These are phyloP conservation scores for Akebia trifoliata DNA, from an alignment of 164 flowering plant species.

Conservation along the genomic window DNA sequence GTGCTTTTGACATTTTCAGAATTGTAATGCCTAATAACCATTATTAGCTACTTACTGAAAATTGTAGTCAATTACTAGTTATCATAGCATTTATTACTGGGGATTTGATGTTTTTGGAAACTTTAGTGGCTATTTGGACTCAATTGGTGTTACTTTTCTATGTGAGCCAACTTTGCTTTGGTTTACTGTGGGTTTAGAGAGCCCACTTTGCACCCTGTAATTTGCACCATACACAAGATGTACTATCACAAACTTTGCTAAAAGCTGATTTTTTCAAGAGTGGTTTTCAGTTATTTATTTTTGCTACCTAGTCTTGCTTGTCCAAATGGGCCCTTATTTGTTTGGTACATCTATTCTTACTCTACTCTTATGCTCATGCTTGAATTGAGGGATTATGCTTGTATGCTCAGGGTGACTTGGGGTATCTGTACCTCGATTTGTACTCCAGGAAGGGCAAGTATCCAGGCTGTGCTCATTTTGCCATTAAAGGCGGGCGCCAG, in stretches of 20 bases:
- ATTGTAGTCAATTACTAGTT: background rate
- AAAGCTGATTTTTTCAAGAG: background rate
- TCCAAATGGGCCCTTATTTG: background rate
- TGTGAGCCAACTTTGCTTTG: background rate
- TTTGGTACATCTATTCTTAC: background rate
- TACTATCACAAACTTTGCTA: background rate
- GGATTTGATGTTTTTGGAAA: background rate
- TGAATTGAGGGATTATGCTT: conserved; percentile 11
- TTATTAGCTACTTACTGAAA: background rate
- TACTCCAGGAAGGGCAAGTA: conserved; percentile 83
- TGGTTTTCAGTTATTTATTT: background rate
- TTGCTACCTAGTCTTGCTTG: background rate
- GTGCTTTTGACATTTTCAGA: background rate
- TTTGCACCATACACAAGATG: background rate
- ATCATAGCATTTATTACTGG: background rate
- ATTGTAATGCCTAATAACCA: background rate
- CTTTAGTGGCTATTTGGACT: background rate
- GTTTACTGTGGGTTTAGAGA: background rate
- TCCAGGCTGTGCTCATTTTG: conserved; percentile 96
- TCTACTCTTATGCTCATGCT: conserved; percentile 3
- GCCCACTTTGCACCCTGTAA: background rate
- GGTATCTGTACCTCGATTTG: conserved; percentile 87
- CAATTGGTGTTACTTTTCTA: background rate
- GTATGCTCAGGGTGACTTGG: conserved; percentile 79
- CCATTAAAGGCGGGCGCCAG: conserved; percentile 83